Base-by-base conservation (phyloP, 164 flowering plant species). In the Liquidambar formosana region DNA sequence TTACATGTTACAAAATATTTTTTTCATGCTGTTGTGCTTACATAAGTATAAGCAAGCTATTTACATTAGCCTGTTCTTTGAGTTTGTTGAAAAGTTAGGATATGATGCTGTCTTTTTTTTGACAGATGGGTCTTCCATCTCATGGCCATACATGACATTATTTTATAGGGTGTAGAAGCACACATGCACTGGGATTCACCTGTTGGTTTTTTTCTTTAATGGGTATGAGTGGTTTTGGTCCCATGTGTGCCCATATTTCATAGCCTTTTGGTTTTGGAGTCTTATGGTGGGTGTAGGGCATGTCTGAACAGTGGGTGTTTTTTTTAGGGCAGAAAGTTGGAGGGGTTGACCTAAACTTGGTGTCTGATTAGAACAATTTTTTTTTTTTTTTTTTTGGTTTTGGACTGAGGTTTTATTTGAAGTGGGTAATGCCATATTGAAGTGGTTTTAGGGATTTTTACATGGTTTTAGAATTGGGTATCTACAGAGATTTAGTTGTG, bases 341-440 rank as follows among this genome's bases (percentile, higher is more conserved):
- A 57, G 74, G 67, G 67, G 79, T 79, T 80, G 74, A 76, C 75
- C 76, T 65, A 73, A 71, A 38, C 14, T 61, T 26, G 33, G 56
- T 64, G 80, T 70, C 45, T 70, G 48, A 41, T 19, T 65, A 18
- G 53, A 46, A 27, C 14, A 38, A 26, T n/a, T n/a, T n/a, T n/a
- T n/a, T n/a, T n/a, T n/a, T n/a, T n/a, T n/a, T n/a, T 58, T 26
- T 23, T 57, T 18, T 46, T 57, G 27, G 61, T 51, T 57, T 60
- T 41, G 61, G 58, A 10, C 26, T 28, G 70, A 52, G 49, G 10
- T 54, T 9, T n/a, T 41, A 26, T 58, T 43, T 3, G 41, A 19
- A 59, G 66, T 78, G 70, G 76, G 67, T 53, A 5, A 71, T 43
- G 23, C 21, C 14, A 46, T n/a, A 54, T 48, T 70, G 67, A 63